phyloP scores from a whole-genome alignment of 78 protist genomes.

The Tieghemostelium lacteum region DNA sequence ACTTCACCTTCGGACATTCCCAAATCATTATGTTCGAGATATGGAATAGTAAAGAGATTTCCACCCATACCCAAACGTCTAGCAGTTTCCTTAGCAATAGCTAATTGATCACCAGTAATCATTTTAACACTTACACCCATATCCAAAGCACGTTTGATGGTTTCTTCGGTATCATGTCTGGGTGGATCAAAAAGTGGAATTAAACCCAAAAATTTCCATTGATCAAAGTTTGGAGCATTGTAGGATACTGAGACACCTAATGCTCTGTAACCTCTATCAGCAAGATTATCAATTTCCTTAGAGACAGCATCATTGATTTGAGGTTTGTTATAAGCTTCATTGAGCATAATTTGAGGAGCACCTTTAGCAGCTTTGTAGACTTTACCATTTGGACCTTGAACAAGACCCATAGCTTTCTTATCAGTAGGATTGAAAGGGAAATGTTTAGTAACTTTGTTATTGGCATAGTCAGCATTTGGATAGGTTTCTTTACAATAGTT shows the following conservation, averaged over 20 bases:
- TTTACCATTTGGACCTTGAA: constrained; percentile 55
- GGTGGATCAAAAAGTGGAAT: constrained; percentile 94
- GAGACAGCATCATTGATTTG: constrained; percentile 46
- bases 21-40: constrained; percentile 47
- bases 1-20: constrained; percentile 73
- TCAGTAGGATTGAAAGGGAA: constrained; percentile 91
- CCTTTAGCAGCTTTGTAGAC: constrained; percentile 82
- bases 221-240: constrained; percentile 42
- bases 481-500: constrained; percentile 45
- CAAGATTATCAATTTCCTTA: constrained; percentile 80
- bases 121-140: constrained; percentile 93
- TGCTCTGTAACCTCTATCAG: constrained; percentile 89
- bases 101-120: constrained; percentile 97
- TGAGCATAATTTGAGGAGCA: constrained; percentile 89
- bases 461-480: constrained; percentile 66
- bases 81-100: constrained; percentile 91
- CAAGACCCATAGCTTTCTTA: constrained; percentile 75
- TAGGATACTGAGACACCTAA: constrained; percentile 77
- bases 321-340: constrained; percentile 59
- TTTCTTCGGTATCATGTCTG: constrained; percentile 88
- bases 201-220: constrained; percentile 89
- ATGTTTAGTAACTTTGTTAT: constrained; percentile 52
- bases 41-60: constrained; percentile 72
- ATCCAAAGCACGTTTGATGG: constrained; percentile 79
- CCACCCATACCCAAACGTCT: constrained; percentile 87